Percentiles rank a stretch among this genome's conserved stretches.
Evolutionary conservation across 1,284 basidiomycete species (phyloP).

Genomic region (Austropuccinia psidii): DNA sequence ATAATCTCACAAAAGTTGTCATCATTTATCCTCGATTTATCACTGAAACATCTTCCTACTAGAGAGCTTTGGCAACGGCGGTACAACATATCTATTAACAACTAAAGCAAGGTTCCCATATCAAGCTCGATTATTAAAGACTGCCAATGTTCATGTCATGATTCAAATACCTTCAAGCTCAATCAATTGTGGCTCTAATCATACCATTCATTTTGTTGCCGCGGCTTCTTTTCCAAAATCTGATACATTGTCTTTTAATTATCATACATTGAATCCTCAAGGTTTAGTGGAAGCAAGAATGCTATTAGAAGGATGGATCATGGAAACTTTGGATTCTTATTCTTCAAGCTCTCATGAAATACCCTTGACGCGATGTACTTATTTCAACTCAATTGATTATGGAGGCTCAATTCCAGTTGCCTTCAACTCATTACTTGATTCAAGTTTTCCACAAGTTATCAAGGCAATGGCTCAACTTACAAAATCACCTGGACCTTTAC

Average conservation of each 20-base stretch:
- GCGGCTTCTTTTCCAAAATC: constrained; percentile 47
- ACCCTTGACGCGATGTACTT: constrained; percentile 82
- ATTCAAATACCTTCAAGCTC: constrained; percentile 51
- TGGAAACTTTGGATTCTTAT: constrained; percentile 95
- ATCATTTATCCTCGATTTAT: constrained; percentile 36
- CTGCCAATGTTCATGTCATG: constrained; percentile 67
- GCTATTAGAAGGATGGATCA: constrained; percentile 87
- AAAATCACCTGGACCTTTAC: constrained; percentile 41
- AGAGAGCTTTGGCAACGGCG: constrained; percentile 71
- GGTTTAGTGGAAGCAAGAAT: constrained; percentile 68
- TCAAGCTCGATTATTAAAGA: constrained; percentile 75
- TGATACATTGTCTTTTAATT: constrained; percentile 66
- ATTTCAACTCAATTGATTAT: constrained; percentile 80
- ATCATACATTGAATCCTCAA: constrained; percentile 71
- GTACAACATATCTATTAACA: constrained; percentile 55
- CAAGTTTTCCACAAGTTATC: constrained; percentile 48
- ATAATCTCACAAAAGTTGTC: constrained; percentile 36
- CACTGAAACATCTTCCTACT: constrained; percentile 60
- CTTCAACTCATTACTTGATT: constrained; percentile 80
- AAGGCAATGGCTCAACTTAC: constrained; percentile 46
- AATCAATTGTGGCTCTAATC: constrained; percentile 48
- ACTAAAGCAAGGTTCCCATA: constrained; percentile 63
- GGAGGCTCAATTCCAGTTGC: constrained; percentile 76
- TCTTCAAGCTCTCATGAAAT: constrained; percentile 90
- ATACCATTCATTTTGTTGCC: constrained; percentile 48